Percentiles rank a stretch among this genome's conserved stretches.
Conservation (phyloP, 176 grass and related monocot genomes). For the Rhynchospora pubera region DNA sequence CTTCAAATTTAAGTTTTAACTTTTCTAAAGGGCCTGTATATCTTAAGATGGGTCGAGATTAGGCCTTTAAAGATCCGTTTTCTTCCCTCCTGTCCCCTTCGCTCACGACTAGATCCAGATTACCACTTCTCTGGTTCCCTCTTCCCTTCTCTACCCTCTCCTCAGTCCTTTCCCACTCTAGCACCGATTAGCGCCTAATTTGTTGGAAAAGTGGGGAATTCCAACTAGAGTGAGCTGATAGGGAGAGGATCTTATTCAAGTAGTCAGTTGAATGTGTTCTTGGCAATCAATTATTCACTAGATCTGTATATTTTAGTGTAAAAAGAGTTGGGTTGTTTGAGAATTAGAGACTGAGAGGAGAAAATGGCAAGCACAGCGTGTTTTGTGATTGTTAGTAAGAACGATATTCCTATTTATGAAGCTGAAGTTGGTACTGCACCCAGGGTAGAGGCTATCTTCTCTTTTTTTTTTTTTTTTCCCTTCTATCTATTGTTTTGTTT, state of each 20-base stretch:
- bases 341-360: background rate
- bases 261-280: background rate
- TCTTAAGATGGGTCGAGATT: background rate
- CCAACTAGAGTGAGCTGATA: too few species aligned
- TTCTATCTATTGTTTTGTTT: background rate
- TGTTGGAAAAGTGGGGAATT: background rate
- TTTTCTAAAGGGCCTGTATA: too few species aligned
- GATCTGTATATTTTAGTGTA: background rate
- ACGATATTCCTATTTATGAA: slow-evolving; percentile 82
- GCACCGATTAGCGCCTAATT: background rate
- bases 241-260: background rate
- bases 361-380: slow-evolving; percentile 84
- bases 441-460: slow-evolving; percentile 21
- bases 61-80: background rate
- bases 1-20: too few species aligned
- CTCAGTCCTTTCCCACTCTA: background rate
- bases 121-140: background rate
- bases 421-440: slow-evolving; percentile 69
- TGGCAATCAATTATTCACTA: background rate
- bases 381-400: slow-evolving; percentile 81
- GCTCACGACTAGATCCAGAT: background rate
- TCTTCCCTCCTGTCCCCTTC: background rate
- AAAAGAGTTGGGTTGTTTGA: background rate
- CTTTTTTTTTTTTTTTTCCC: too few species aligned
- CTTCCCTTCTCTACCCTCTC: background rate